Percentiles rank a stretch among this genome's conserved stretches.
These are phyloP conservation scores for Peltaster fructicola DNA, from an alignment of 2,329 filamentous ascomycete genomes.

Conservation along the genomic window DNA sequence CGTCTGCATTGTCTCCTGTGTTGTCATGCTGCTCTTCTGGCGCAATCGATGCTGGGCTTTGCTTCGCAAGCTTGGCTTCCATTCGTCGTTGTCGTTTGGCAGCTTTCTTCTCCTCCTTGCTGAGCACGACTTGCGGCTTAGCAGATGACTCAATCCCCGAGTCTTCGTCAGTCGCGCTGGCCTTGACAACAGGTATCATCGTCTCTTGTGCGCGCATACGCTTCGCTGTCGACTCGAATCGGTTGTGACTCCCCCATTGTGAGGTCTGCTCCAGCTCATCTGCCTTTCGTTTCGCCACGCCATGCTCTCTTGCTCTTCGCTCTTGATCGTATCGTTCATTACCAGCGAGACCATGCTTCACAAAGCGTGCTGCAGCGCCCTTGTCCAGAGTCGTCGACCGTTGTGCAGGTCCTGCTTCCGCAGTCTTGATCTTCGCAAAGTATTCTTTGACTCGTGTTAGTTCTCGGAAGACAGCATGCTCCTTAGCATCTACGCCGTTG, in stretches of 20 bases:
- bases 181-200: slow-evolving; percentile 4
- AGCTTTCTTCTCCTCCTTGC: slow-evolving; percentile 6
- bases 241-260: slow-evolving; percentile 15
- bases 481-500: slow-evolving; percentile 61
- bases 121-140: slow-evolving; percentile 1
- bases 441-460: slow-evolving; percentile 77
- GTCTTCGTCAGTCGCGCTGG: slow-evolving; percentile 3
- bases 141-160: slow-evolving; percentile 2
- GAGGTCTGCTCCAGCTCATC: slow-evolving; percentile 14
- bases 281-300: slow-evolving; percentile 20
- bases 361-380: slow-evolving; percentile 60
- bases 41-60: slow-evolving; percentile 1
- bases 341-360: slow-evolving; percentile 56
- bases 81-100: slow-evolving; percentile 6
- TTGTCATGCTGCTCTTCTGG: slow-evolving; percentile 1
- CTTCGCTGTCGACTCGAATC: slow-evolving; percentile 18
- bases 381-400: slow-evolving; percentile 44
- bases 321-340: slow-evolving; percentile 28
- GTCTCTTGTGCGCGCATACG: slow-evolving; percentile 15
- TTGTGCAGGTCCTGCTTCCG: slow-evolving; percentile 39
- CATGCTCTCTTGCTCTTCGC: slow-evolving; percentile 19
- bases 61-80: slow-evolving; percentile 4
- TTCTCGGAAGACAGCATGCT: slow-evolving; percentile 72
- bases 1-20: background rate
- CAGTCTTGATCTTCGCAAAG: slow-evolving; percentile 73